Percentiles rank a stretch among this genome's conserved stretches.
Evolutionary conservation across 2,329 filamentous ascomycete species (phyloP).

Genomic region (Aspergillus pseudotamarii): DNA sequence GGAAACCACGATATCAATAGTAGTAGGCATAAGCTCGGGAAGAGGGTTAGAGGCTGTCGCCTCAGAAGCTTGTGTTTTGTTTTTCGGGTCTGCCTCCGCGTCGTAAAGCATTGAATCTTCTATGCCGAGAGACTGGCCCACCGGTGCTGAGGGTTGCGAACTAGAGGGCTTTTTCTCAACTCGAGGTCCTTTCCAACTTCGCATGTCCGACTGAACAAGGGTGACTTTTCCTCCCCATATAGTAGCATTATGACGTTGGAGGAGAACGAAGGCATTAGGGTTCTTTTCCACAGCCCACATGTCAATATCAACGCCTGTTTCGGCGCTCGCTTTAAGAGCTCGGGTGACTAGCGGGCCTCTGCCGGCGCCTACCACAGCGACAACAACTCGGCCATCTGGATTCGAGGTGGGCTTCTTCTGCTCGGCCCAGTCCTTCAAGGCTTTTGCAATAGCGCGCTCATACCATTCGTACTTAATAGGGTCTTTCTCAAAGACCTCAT

Average conservation of each 20-base stretch:
- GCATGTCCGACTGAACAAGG: conserved; percentile 95
- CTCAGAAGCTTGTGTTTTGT: conserved; percentile 38
- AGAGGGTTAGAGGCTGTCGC: conserved; percentile 50
- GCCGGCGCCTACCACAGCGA: conserved; percentile 91
- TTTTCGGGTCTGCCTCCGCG: conserved; percentile 33
- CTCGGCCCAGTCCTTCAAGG: conserved; percentile 76
- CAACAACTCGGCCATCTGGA: conserved; percentile 70
- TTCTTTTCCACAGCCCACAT: conserved; percentile 98
- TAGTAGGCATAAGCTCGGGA: conserved; percentile 29
- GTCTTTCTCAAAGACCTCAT: conserved; percentile 98
- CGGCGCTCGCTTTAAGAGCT: conserved; percentile 76
- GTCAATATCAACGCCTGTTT: conserved; percentile 75
- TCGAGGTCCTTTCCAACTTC: conserved; percentile 83
- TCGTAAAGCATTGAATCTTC: conserved; percentile 27
- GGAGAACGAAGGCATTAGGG: conserved; percentile 91
- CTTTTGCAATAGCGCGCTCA: conserved; percentile 78
- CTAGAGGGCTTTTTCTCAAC: conserved; percentile 25
- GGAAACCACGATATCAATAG: conserved; percentile 86
- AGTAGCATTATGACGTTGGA: conserved; percentile 80
- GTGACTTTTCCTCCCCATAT: conserved; percentile 82
- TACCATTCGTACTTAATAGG: conserved; percentile 98
- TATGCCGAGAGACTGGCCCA: conserved; percentile 40
- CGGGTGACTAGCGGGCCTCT: conserved; percentile 89
- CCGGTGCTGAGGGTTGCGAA: conserved; percentile 20
- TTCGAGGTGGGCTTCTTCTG: conserved; percentile 75